Base-by-base conservation (phyloP, 192 early-diverging fungal genomes). In the Chytriomyces sp. region DNA sequence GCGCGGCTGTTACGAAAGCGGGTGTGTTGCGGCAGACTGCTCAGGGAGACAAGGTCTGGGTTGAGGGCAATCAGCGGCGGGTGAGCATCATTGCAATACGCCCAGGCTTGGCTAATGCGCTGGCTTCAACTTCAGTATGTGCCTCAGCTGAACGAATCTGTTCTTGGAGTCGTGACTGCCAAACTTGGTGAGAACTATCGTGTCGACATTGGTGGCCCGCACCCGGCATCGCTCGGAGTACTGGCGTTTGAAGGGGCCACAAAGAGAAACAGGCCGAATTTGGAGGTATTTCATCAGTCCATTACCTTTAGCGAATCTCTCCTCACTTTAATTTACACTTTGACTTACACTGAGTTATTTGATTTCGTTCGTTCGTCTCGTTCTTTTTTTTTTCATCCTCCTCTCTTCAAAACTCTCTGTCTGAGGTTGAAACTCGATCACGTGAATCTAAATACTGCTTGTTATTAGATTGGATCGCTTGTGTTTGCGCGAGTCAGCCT, bases 211-310 rank as follows among this genome's bases (percentile, higher is more conserved):
- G 96, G 96, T n/a, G 84, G 91, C 2, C 93, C 97, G 8, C 95
- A 97, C 67, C 86, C 85, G 28, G 98, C 96, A 2, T 78, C 90
- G 13, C 80, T 99, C 61, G 86, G 90, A 26, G 77, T 88, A 5
- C 79, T 97, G 57, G 93, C 98, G 0, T 99, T 99, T 77, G 97
- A 98, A 81, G 95, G 94, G 23, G 97, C 95, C 1, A 95, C 93
- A 6, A 95, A 94, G 78, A 86, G 93, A 68, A 96, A 96, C 84
- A 88, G 89, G 78, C 98, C 98, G 45, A 93, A 91, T 64, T 77
- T 97, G 63, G 86, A 88, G 24, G 85, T 94, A 84, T 72, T 72
- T 18, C 26, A 47, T 47, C 18, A 10, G 0, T 60, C 1, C 1
- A 1, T 18, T 9, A 11, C 16, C 45, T 35, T n/a, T 3, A 72